These are phyloP conservation scores for Ceratocystis albifundus DNA, from an alignment of 2,329 filamentous ascomycete species.

Conservation along the genomic window DNA sequence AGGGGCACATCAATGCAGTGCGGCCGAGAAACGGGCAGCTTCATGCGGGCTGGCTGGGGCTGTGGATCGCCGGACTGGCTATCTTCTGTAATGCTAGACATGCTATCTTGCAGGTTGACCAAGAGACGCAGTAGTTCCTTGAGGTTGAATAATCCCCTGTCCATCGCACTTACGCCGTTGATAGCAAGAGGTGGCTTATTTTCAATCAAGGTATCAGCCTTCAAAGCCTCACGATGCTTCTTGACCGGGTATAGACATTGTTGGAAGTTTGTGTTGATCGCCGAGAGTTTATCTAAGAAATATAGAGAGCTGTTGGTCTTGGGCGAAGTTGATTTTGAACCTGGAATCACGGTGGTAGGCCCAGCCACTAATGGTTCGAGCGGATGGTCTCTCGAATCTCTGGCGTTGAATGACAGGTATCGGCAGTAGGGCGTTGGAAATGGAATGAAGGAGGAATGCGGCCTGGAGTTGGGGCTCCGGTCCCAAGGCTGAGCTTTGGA, in stretches of 20 bases:
- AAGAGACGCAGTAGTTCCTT: conserved; percentile 28
- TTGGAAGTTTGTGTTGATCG: conserved; percentile 21
- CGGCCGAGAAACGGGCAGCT: neutral
- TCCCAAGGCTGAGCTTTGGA: neutral
- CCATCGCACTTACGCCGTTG: conserved; percentile 23
- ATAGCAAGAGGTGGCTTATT: conserved; percentile 24
- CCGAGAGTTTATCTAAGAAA: neutral
- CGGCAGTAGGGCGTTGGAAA: neutral
- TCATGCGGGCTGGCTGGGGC: too few relatives aligned
- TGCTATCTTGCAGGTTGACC: conserved; percentile 25
- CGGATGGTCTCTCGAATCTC: too few relatives aligned
- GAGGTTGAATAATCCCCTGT: conserved; percentile 24
- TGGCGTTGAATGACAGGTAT: neutral
- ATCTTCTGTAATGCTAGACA: conserved; percentile 12
- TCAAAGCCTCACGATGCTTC: conserved; percentile 17
- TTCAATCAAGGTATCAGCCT: conserved; percentile 16
- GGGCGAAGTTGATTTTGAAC: too few relatives aligned
- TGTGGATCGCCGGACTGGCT: neutral
- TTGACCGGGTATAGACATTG: conserved; percentile 19
- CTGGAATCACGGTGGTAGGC: neutral
- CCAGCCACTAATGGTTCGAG: too few relatives aligned
- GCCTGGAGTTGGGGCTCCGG: neutral
- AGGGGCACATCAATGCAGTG: neutral
- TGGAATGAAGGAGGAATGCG: neutral
- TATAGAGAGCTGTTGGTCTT: conserved; percentile 1